Percentiles rank a stretch among this genome's conserved stretches.
phyloP scores from a whole-genome alignment of 805 yeast species.

The Tetrapisispora iriomotensis region DNA sequence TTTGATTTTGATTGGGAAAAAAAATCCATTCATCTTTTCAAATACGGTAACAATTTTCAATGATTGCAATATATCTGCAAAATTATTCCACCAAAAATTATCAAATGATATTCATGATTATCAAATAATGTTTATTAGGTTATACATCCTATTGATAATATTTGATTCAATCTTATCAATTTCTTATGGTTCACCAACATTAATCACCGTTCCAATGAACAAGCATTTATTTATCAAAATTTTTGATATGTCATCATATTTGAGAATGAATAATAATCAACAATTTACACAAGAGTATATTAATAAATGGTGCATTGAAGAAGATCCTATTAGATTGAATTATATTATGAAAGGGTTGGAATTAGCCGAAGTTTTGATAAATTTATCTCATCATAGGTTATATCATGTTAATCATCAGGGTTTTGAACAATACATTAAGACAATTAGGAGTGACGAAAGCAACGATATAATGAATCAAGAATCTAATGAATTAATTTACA shows the following conservation, averaged over 20 bases:
- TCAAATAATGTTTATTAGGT: conserved; percentile 32
- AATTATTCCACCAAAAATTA: conserved; percentile 14
- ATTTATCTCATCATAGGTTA: conserved; percentile 15
- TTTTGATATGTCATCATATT: conserved; percentile 5
- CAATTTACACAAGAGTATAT: neutral
- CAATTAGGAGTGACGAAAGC: neutral
- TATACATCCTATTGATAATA: conserved; percentile 38
- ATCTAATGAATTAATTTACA: neutral
- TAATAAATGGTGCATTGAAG: conserved; percentile 25
- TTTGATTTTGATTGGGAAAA: conserved; percentile 49
- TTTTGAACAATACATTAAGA: neutral
- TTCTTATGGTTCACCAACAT: conserved; percentile 40
- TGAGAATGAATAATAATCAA: neutral
- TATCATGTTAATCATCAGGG: neutral
- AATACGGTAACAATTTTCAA: conserved; percentile 45
- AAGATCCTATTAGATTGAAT: conserved; percentile 13
- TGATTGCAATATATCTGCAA: conserved; percentile 43
- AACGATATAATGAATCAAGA: neutral
- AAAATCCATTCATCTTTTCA: conserved; percentile 48
- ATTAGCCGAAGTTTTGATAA: conserved; percentile 20
- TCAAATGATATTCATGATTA: conserved; percentile 11
- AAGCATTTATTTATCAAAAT: conserved; percentile 9
- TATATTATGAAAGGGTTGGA: conserved; percentile 19
- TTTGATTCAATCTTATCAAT: conserved; percentile 45
- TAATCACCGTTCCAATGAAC: conserved; percentile 22